A percentile compares a stretch with the other conserved stretches of the same genome.
Evolutionary conservation across 139 green algal genomes (phyloP).

Genomic region (Raphidocelis subcapitata): DNA sequence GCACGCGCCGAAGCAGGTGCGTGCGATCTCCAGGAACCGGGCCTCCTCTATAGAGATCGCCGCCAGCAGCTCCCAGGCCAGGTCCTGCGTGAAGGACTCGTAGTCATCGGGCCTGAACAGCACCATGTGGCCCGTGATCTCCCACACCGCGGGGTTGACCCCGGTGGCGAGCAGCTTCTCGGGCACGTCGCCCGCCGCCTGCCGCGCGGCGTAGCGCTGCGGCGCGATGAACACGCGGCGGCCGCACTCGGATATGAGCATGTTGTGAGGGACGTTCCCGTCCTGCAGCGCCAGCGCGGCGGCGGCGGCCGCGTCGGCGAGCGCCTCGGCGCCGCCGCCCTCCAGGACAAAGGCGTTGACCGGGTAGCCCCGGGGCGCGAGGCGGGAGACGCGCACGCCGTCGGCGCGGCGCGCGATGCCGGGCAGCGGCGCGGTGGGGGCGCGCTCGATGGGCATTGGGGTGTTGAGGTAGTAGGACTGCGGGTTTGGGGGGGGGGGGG

Average conservation of each 20-base stretch:
- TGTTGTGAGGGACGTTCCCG: slow-evolving; percentile 92
- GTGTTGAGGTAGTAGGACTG: slow-evolving; percentile 87
- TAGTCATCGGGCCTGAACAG: slow-evolving; percentile 82
- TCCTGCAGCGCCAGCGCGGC: slow-evolving; percentile 71
- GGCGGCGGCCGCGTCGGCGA: slow-evolving; percentile 65
- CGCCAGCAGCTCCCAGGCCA: slow-evolving; percentile 64
- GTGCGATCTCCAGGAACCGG: slow-evolving; percentile 29
- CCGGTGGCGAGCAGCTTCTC: slow-evolving; percentile 50
- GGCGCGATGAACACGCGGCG: slow-evolving; percentile 83
- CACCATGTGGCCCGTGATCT: slow-evolving; percentile 97
- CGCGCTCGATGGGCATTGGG: slow-evolving; percentile 86
- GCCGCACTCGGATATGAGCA: slow-evolving; percentile 92
- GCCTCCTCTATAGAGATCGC: slow-evolving; percentile 63
- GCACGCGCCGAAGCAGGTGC: slow-evolving; percentile 1
- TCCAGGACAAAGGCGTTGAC: slow-evolving; percentile 90
- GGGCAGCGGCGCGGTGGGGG: slow-evolving; percentile 55
- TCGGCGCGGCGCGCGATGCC: not conserved
- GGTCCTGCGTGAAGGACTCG: slow-evolving; percentile 63
- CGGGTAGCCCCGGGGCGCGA: slow-evolving; percentile 71
- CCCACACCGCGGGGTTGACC: slow-evolving; percentile 95
- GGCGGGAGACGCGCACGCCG: not conserved
- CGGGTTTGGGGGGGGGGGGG: slow-evolving; percentile 3
- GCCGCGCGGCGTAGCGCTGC: slow-evolving; percentile 79
- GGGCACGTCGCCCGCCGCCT: slow-evolving; percentile 71
- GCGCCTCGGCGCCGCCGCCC: slow-evolving; percentile 37